Evolutionary conservation across 257 asterid genomes (phyloP), one percentile per base, ranked within the genome.

Genomic region (Knoxia roxburghii): DNA sequence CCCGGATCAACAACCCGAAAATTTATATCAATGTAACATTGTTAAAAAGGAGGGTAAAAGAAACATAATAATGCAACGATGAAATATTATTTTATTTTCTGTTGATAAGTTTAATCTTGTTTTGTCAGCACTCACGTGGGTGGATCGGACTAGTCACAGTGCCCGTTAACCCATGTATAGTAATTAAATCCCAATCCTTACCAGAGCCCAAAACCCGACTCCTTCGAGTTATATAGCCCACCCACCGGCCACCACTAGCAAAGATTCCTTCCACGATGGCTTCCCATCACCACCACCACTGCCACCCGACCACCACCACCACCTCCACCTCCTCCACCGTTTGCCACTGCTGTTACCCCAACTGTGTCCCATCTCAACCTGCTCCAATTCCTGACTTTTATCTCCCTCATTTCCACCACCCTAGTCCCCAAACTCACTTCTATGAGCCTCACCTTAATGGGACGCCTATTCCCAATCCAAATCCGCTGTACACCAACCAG

Each of bases 211-310:
- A 32, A 45, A 23, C 61, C 58, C 61, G 8, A 17, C 26, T 29
- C 15, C 43, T 17, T 23, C 43, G 2, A 4, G 3, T 40, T 40
- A 41, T 11, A 46, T n/a, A n/a, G n/a, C n/a, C n/a, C n/a, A n/a
- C n/a, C n/a, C n/a, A n/a, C n/a, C n/a, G 45, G 21, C 26, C 54
- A 17, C 29, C 52, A 20, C 64, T 9, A 24, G 20, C 0, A 75
- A 65, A 68, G 75, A 68, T 70, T 73, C 81, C 73, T 20, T 35
- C 72, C 43, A 4, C 73, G 23, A 87, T 87, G 93, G 89, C 89
- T 40, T 76, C 83, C 32, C 84, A 76, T 80, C 48, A 45, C 24
- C 53, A 48, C 64, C 64, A 35, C 50, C 52, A 60, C 70, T 26
- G 64, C 70, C 65, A 74, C 72, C 48, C 81, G 67, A 14, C 82